These are phyloP conservation scores for Noccaea caerulescens DNA, from an alignment of 345 rosid species.

Conservation along the genomic window DNA sequence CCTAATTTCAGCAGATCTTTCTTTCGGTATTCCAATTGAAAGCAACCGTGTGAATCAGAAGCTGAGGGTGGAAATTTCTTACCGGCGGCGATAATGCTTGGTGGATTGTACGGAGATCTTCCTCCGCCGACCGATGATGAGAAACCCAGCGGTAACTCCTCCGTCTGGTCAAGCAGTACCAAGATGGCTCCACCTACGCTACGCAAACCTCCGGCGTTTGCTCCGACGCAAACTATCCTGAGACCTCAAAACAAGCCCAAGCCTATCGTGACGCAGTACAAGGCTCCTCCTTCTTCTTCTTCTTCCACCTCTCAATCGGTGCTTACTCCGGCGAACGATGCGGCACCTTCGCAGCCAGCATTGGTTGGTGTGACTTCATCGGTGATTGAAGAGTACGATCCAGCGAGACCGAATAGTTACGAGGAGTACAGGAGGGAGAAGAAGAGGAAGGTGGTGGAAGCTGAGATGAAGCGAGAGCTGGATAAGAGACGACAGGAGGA, in stretches of 20 bases:
- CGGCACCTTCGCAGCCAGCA: conserved; percentile 59
- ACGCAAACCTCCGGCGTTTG: conserved; percentile 70
- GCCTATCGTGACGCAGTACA: conserved; percentile 37
- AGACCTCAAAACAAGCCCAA: conserved; percentile 63
- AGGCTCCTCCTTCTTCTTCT: conserved; percentile 21
- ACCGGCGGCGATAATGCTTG: conserved; percentile 58
- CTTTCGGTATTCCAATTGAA: conserved; percentile 13
- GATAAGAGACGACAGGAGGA: conserved; percentile 85
- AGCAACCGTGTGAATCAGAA: conserved; percentile 16
- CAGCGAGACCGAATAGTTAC: conserved; percentile 91
- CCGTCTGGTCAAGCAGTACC: conserved; percentile 84
- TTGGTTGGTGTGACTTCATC: conserved; percentile 77
- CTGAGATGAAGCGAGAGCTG: conserved; percentile 76
- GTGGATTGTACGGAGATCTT: conserved; percentile 95
- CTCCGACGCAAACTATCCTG: conserved; percentile 74
- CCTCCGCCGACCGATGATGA: conserved; percentile 98
- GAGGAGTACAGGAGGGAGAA: conserved; percentile 84
- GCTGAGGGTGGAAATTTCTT: not conserved
- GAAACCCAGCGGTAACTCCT: conserved; percentile 59
- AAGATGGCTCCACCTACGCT: conserved; percentile 95
- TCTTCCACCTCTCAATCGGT: conserved; percentile 22
- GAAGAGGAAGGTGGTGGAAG: conserved; percentile 76
- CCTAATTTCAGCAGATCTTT: conserved; percentile 26
- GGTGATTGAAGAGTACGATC: conserved; percentile 93
- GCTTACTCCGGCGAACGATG: conserved; percentile 31